Conservation (phyloP, 768 basidiomycete genomes). For the Phlebiopsis flavidoalba region DNA sequence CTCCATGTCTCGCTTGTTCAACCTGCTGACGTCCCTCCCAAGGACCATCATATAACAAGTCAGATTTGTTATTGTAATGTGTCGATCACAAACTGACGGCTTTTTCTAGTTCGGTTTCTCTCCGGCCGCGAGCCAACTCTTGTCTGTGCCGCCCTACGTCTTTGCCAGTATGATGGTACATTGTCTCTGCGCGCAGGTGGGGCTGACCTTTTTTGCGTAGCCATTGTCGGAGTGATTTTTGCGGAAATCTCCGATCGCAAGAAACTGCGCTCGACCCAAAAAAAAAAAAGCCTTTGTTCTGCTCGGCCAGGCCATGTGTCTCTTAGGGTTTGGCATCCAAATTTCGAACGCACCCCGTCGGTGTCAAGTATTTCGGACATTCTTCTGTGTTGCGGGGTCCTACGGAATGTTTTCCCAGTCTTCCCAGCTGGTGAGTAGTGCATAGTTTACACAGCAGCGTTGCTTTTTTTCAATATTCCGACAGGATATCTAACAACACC, state of each 20-base stretch:
- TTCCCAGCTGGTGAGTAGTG: conserved; percentile 49
- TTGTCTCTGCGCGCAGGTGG: background rate
- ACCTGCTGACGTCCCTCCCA: background rate
- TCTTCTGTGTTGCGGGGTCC: conserved; percentile 60
- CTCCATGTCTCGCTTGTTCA: background rate
- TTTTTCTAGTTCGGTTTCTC: conserved; percentile 39
- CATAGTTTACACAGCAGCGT: background rate
- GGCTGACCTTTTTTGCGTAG: conserved; percentile 33
- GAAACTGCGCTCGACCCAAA: conserved; percentile 46
- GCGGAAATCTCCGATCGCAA: conserved; percentile 55
- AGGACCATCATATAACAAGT: conserved; percentile 61
- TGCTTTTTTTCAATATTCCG: background rate
- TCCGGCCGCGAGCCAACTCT: conserved; percentile 51
- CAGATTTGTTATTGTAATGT: conserved; percentile 4
- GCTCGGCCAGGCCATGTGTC: conserved; percentile 41
- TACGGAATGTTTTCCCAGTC: conserved; percentile 54
- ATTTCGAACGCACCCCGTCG: conserved; percentile 45
- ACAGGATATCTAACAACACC: conserved; percentile 62
- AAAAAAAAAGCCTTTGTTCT: conserved; percentile 54
- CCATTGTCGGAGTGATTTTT: conserved; percentile 45
- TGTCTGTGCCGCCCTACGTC: conserved; percentile 66
- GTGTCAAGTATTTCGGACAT: conserved; percentile 69
- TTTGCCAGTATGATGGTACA: background rate
- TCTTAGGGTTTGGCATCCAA: conserved; percentile 61
- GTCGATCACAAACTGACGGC: background rate